phyloP scores from a whole-genome alignment of 176 grass and related monocot species.

The Calamus simplicifolius region DNA sequence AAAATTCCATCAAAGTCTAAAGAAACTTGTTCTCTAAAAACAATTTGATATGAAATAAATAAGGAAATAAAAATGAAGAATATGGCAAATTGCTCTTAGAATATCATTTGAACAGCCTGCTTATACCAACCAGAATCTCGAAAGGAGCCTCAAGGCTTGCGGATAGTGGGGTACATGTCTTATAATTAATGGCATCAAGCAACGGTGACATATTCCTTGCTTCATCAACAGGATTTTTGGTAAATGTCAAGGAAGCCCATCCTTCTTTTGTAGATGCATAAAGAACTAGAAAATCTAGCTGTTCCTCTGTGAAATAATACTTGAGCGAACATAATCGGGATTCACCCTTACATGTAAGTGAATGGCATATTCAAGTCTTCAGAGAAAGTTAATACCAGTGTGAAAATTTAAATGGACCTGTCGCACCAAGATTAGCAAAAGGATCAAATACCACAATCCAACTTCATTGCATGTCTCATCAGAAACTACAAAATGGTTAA shows the following conservation, averaged over 20 bases:
- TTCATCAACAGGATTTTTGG: slow-evolving; percentile 67
- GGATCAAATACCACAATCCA: slow-evolving; percentile 98
- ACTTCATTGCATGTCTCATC: slow-evolving; percentile 97
- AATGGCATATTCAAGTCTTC: too few species aligned
- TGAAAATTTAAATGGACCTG: slow-evolving; percentile 39
- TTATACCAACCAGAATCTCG: slow-evolving; percentile 83
- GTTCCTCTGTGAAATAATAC: slow-evolving; percentile 69
- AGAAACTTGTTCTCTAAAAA: too few species aligned
- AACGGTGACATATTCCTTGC: slow-evolving; percentile 80
- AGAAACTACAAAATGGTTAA: slow-evolving; percentile 38
- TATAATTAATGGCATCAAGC: slow-evolving; percentile 89
- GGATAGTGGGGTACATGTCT: slow-evolving; percentile 77
- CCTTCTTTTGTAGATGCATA: slow-evolving; percentile 99
- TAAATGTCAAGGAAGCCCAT: slow-evolving; percentile 89
- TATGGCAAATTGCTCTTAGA: neutral
- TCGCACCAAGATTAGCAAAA: slow-evolving; percentile 98
- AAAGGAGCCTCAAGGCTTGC: slow-evolving; percentile 78
- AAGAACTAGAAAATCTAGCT: slow-evolving; percentile 94
- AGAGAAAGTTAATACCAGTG: too few species aligned
- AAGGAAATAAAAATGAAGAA: neutral
- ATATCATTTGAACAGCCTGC: neutral
- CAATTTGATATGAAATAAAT: too few species aligned
- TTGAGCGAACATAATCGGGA: slow-evolving; percentile 8
- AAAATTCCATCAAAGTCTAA: too few species aligned
- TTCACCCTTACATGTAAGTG: too few species aligned